phyloP scores from a whole-genome alignment of 345 rosid genomes.

The Acer negundo region DNA sequence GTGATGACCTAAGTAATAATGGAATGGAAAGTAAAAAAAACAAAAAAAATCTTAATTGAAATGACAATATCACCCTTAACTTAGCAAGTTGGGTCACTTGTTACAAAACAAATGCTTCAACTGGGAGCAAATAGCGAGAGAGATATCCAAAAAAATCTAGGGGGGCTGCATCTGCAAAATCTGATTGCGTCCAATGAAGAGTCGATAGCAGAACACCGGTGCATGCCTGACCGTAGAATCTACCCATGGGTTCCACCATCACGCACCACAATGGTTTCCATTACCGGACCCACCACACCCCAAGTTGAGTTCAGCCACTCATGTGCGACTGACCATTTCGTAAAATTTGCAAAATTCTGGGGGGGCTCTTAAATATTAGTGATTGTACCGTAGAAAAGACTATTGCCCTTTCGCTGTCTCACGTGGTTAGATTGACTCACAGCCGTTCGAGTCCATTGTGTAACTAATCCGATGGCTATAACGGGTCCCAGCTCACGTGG shows the following conservation, averaged over 20 bases:
- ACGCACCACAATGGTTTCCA: neutral
- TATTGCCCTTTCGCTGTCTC: neutral
- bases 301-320: constrained; percentile 5
- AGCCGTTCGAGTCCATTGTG: neutral
- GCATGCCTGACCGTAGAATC: constrained; percentile 35
- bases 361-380: neutral
- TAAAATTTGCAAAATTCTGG: neutral
- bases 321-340: neutral
- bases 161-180: constrained; percentile 13
- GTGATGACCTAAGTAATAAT: too few relatives aligned
- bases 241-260: constrained; percentile 35
- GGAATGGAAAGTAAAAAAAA: too few relatives aligned
- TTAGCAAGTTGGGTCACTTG: neutral
- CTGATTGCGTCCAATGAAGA: neutral
- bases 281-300: neutral
- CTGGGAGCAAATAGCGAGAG: too few relatives aligned
- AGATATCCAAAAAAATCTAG: constrained; percentile 13
- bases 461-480: neutral
- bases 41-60: too few relatives aligned
- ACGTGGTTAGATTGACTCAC: constrained; percentile 16
- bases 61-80: constrained; percentile 20
- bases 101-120: neutral
- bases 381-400: neutral
- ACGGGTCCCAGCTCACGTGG: constrained; percentile 32
- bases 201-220: neutral